Conservation (phyloP, 192 early-diverging fungal genomes). For the Entomortierella parvispora region DNA sequence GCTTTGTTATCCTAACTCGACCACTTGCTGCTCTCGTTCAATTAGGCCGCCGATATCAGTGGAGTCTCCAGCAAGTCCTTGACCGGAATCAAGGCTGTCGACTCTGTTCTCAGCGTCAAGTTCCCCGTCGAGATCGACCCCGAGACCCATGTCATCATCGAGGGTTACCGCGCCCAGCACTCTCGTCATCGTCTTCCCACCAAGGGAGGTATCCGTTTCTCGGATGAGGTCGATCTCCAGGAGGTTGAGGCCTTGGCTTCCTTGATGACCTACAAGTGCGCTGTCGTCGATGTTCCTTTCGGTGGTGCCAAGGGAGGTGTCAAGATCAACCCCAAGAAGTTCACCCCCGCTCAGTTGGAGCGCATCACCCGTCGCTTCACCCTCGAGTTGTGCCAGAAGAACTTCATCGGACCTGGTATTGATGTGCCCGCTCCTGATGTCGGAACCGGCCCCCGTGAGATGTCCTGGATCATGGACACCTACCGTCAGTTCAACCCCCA, state of each 20-base stretch:
- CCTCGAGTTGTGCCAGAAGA: slow-evolving; percentile 86
- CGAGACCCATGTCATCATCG: slow-evolving; percentile 75
- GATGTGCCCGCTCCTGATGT: slow-evolving; percentile 90
- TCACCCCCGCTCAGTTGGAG: slow-evolving; percentile 76
- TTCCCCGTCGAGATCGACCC: slow-evolving; percentile 78
- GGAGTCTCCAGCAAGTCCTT: slow-evolving; percentile 67
- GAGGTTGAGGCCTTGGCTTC: slow-evolving; percentile 86
- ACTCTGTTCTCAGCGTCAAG: slow-evolving; percentile 76
- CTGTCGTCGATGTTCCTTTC: slow-evolving; percentile 86
- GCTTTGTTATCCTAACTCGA: no score
- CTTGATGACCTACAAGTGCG: slow-evolving; percentile 89
- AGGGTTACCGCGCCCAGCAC: slow-evolving; percentile 85
- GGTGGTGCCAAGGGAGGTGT: slow-evolving; percentile 86
- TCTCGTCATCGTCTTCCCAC: slow-evolving; percentile 83
- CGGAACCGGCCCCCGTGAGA: slow-evolving; percentile 82
- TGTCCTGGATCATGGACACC: slow-evolving; percentile 90
- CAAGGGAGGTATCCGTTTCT: slow-evolving; percentile 87
- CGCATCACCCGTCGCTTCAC: slow-evolving; percentile 86
- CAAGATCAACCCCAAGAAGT: slow-evolving; percentile 82
- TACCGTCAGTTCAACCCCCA: slow-evolving; percentile 84
- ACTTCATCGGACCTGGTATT: slow-evolving; percentile 84
- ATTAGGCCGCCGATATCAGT: slow-evolving; percentile 72
- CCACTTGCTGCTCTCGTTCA: neutral
- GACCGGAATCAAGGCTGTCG: slow-evolving; percentile 76
- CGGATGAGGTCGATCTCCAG: slow-evolving; percentile 80